Percentiles rank a stretch among this genome's conserved stretches.
Evolutionary conservation across 2,329 filamentous ascomycete species (phyloP).

Genomic region (Aspergillus caelatus): DNA sequence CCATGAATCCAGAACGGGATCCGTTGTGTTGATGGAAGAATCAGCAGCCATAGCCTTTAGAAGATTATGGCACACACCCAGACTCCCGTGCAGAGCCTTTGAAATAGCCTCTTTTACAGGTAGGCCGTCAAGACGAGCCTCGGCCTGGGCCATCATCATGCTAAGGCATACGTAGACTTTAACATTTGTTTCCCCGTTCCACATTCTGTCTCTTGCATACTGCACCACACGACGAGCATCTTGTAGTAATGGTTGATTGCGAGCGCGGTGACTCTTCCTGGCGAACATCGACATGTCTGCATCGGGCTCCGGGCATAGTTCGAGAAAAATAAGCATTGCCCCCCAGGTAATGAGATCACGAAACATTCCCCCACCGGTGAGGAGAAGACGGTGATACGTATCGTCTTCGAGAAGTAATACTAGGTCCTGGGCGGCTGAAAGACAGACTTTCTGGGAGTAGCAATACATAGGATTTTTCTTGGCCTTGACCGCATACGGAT

Average conservation of each 20-base stretch:
- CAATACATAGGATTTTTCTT: constrained; percentile 26
- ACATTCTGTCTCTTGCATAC: constrained; percentile 29
- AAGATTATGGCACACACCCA: constrained; percentile 8
- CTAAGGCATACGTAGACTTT: constrained; percentile 32
- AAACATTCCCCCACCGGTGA: constrained; percentile 32
- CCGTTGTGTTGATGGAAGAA: not conserved
- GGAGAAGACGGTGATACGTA: constrained; percentile 27
- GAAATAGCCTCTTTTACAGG: constrained; percentile 8
- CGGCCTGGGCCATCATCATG: constrained; percentile 28
- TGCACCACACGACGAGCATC: constrained; percentile 24
- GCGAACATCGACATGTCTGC: constrained; percentile 16
- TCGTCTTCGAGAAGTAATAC: constrained; percentile 28
- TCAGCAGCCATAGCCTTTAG: not conserved
- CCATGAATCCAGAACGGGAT: not conserved
- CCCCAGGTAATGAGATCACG: constrained; percentile 30
- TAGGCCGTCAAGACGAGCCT: constrained; percentile 17
- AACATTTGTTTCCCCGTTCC: constrained; percentile 35
- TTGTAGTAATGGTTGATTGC: constrained; percentile 15
- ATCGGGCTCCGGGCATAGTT: constrained; percentile 17
- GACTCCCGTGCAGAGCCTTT: constrained; percentile 5
- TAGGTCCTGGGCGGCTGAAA: constrained; percentile 30
- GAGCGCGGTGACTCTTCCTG: constrained; percentile 14
- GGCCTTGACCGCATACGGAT: constrained; percentile 28
- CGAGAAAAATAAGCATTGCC: constrained; percentile 23
- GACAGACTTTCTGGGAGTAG: constrained; percentile 29